Evolutionary conservation across 1,284 basidiomycete species (phyloP).

Genomic region (Ganoderma lingzhi): DNA sequence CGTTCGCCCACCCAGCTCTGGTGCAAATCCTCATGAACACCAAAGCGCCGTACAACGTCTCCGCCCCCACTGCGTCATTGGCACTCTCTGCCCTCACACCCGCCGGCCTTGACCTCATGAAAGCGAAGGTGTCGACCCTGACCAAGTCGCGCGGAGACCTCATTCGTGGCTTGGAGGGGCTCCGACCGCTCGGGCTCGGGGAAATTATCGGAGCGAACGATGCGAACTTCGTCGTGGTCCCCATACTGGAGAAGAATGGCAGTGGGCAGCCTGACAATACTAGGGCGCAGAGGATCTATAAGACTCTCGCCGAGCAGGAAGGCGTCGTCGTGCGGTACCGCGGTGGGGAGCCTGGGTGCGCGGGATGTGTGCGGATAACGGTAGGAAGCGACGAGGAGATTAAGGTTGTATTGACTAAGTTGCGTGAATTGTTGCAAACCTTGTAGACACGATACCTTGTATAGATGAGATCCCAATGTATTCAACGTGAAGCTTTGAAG

Average conservation of each 20-base stretch:
- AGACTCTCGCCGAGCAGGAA: slow-evolving; percentile 83
- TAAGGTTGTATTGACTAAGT: slow-evolving; percentile 53
- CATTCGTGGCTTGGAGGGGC: slow-evolving; percentile 53
- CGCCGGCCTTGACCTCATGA: slow-evolving; percentile 71
- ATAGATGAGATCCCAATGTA: neutral
- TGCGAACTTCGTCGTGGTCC: slow-evolving; percentile 93
- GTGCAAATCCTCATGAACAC: slow-evolving; percentile 95
- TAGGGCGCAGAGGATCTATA: slow-evolving; percentile 80
- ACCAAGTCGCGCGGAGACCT: slow-evolving; percentile 66
- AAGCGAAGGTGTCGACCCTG: slow-evolving; percentile 68
- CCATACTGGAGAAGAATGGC: slow-evolving; percentile 66
- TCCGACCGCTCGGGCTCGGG: slow-evolving; percentile 71
- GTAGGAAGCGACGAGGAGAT: slow-evolving; percentile 91
- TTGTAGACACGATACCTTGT: slow-evolving; percentile 38
- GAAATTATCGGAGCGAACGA: slow-evolving; percentile 82
- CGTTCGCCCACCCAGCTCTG: slow-evolving; percentile 88
- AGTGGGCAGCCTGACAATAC: slow-evolving; percentile 68
- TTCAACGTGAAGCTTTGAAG: neutral
- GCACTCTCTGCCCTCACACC: slow-evolving; percentile 79
- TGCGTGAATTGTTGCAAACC: slow-evolving; percentile 54
- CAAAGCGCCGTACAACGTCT: slow-evolving; percentile 98
- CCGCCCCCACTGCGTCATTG: slow-evolving; percentile 87
- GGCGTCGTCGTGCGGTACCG: slow-evolving; percentile 94
- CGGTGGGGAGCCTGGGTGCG: slow-evolving; percentile 88
- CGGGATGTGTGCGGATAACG: slow-evolving; percentile 90